A percentile compares a stretch with the other conserved stretches of the same genome.
These are phyloP conservation scores for Arthroderma sp. DNA, from an alignment of 2,329 filamentous ascomycete species.

Conservation along the genomic window DNA sequence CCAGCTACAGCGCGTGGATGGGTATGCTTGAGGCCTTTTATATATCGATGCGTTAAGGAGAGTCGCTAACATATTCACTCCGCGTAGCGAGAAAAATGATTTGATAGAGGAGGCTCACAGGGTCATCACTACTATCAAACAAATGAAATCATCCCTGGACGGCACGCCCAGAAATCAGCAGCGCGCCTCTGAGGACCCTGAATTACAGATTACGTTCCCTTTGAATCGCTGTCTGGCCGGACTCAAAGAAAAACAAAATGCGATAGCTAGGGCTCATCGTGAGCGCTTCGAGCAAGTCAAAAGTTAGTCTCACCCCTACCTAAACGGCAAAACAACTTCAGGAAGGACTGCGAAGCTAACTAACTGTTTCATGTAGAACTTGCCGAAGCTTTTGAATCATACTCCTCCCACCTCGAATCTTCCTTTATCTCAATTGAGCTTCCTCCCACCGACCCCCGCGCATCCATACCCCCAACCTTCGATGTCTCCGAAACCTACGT, in stretches of 20 bases:
- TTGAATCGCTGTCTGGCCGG: slow-evolving; percentile 63
- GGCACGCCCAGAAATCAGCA: slow-evolving; percentile 55
- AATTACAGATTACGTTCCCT: slow-evolving; percentile 68
- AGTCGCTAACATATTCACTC: slow-evolving; percentile 4
- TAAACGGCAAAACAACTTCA: not conserved
- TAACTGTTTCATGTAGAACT: slow-evolving; percentile 51
- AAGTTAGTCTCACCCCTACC: slow-evolving; percentile 44
- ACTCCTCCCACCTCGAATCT: slow-evolving; percentile 86
- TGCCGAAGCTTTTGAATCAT: slow-evolving; percentile 83
- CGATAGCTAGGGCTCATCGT: slow-evolving; percentile 68
- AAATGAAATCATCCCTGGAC: slow-evolving; percentile 86
- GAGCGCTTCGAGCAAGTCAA: slow-evolving; percentile 93
- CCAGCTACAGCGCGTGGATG: slow-evolving; percentile 70
- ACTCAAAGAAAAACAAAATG: slow-evolving; percentile 74
- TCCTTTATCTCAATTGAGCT: slow-evolving; percentile 76
- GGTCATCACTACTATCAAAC: slow-evolving; percentile 71
- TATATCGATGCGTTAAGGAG: not conserved
- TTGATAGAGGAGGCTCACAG: slow-evolving; percentile 80
- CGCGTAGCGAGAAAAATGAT: slow-evolving; percentile 63
- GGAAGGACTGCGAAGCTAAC: slow-evolving; percentile 3
- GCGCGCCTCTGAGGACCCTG: slow-evolving; percentile 45
- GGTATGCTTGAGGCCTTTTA: slow-evolving; percentile 29
- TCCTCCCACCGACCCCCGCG: slow-evolving; percentile 65
- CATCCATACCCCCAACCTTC: slow-evolving; percentile 67
- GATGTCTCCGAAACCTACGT: slow-evolving; percentile 89